Evolutionary conservation across 129 eudicot species (phyloP).

Genomic region (Saposhnikovia divaricata): DNA sequence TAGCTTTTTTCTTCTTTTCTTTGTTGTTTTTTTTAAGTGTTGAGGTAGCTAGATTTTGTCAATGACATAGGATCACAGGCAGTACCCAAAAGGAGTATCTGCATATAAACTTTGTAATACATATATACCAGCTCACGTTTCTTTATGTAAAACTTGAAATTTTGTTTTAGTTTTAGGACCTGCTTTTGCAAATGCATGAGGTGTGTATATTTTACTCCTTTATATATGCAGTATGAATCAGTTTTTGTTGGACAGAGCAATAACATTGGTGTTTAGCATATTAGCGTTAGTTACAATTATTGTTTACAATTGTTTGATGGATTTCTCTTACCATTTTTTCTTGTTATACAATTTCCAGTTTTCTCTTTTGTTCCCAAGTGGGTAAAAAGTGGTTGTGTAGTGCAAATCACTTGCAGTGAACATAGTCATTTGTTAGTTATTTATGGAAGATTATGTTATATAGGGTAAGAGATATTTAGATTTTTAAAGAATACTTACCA

Average conservation of each 20-base stretch:
- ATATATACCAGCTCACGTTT: slow-evolving; percentile 9
- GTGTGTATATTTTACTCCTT: neutral
- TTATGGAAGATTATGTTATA: neutral
- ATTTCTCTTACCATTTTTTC: neutral
- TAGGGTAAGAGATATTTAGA: neutral
- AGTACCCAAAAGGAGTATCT: neutral
- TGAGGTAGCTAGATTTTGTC: slow-evolving; percentile 9
- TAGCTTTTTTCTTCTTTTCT: neutral
- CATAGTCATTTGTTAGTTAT: neutral
- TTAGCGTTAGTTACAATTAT: neutral
- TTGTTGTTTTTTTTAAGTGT: neutral
- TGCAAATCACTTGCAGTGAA: neutral
- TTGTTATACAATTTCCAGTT: neutral
- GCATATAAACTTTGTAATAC: slow-evolving; percentile 16
- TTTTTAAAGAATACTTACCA: neutral
- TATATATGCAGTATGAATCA: neutral
- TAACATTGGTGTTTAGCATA: neutral
- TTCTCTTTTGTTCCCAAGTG: neutral
- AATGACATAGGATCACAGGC: neutral
- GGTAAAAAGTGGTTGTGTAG: neutral
- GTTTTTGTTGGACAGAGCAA: neutral
- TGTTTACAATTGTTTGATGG: neutral
- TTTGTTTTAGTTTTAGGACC: slow-evolving; percentile 8
- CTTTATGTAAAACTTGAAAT: neutral
- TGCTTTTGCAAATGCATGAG: neutral